Evolutionary conservation across 2,329 filamentous ascomycete species (phyloP).

Genomic region (Cercospora sesami): DNA sequence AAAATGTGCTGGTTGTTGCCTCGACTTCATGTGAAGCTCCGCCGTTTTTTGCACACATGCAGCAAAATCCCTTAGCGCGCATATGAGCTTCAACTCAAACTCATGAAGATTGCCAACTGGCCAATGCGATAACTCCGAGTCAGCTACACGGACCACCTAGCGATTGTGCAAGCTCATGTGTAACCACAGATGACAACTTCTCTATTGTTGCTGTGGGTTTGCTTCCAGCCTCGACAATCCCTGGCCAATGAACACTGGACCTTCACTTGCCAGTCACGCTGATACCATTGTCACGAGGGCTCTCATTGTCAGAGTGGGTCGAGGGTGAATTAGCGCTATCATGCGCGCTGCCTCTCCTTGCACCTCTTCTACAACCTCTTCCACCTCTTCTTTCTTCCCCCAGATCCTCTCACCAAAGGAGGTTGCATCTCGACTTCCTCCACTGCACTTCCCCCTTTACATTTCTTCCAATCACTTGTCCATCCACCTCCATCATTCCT

Average conservation of each 20-base stretch:
- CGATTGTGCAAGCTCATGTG: constrained; percentile 1
- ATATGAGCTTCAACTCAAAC: background rate
- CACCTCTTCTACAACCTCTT: background rate
- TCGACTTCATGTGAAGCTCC: background rate
- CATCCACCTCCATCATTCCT: background rate
- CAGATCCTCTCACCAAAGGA: background rate
- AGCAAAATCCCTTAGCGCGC: background rate
- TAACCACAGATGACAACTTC: background rate
- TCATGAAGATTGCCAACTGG: background rate
- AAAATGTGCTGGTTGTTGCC: background rate
- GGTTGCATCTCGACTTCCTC: background rate
- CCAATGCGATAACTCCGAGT: background rate
- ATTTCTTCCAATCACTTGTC: background rate
- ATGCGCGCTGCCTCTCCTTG: background rate
- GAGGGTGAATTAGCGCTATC: background rate
- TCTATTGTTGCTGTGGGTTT: background rate
- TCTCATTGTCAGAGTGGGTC: background rate
- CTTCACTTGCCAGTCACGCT: constrained; percentile 2
- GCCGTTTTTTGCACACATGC: background rate
- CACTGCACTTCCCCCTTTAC: background rate
- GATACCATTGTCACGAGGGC: background rate
- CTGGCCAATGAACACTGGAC: background rate
- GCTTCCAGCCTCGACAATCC: background rate
- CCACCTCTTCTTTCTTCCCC: background rate
- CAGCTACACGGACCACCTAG: background rate